phyloP scores from a whole-genome alignment of 176 grass and related monocot genomes.

The Thalia dealbata region DNA sequence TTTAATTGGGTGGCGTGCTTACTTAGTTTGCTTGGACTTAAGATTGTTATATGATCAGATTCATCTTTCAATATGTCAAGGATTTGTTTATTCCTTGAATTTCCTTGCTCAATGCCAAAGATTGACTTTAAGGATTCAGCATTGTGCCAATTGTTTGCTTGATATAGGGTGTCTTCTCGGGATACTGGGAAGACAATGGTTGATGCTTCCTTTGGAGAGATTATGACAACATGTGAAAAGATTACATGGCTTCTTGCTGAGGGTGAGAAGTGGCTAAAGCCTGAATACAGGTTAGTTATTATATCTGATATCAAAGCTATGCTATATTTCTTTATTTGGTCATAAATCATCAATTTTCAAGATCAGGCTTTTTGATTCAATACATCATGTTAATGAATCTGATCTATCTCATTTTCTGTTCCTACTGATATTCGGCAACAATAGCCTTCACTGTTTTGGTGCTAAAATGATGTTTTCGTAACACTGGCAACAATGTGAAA shows the following conservation, averaged over 20 bases:
- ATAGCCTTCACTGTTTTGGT: neutral
- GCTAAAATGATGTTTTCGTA: neutral
- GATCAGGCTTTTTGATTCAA: neutral
- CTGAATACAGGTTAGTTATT: slow-evolving; percentile 81
- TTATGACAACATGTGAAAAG: slow-evolving; percentile 99
- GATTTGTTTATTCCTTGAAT: neutral
- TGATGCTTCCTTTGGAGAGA: slow-evolving; percentile 93
- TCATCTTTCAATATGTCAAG: slow-evolving; percentile 5
- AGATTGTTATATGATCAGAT: neutral
- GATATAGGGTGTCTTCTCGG: slow-evolving; percentile 66
- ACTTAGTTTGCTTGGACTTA: neutral
- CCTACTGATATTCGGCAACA: neutral
- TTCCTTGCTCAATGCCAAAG: neutral
- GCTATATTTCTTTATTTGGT: neutral
- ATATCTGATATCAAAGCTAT: slow-evolving; percentile 12
- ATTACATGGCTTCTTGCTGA: slow-evolving; percentile 97
- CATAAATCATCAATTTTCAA: neutral
- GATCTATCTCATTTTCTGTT: neutral
- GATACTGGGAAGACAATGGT: slow-evolving; percentile 99
- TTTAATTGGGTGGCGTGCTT: neutral
- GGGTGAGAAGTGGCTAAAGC: slow-evolving; percentile 98
- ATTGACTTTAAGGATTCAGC: neutral
- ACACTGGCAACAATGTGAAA: neutral
- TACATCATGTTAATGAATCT: neutral
- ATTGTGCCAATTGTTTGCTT: slow-evolving; percentile 9